Base-by-base conservation (phyloP, 805 yeast genomes). In the Metschnikowia reukaufii region DNA sequence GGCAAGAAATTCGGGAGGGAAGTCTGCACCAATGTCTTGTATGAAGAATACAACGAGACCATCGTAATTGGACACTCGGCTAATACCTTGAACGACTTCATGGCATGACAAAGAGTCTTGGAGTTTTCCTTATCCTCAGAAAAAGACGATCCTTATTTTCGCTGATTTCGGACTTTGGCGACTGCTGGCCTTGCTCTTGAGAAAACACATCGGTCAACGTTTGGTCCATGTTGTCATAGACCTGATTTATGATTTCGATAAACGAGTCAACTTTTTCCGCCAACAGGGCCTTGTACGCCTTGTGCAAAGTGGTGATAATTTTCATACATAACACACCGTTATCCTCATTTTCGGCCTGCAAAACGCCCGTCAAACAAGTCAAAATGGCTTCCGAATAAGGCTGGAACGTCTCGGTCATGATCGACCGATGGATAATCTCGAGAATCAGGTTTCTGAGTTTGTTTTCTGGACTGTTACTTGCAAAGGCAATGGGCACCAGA, bases 51-150 rank as follows among this genome's bases (percentile, higher is more conserved):
- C 43, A 95, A 72, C 6, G 96, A 82, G 3, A 94, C 99, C 84
- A 94, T 86, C 4, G 96, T 90, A 33, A 94, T 92, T 8, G 99
- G 99, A 62, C 98, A 91, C 64, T 94, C 99, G 0, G 96, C 88
- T 49, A 94, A 76, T 12, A 92, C 88, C 62, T 90, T 91, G 75
- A 94, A 92, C 1, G 97, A 90, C 54, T 65, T 75, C 78, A 88
- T 78, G 4, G 96, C 85, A 51, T 77, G 79, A 36, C 77, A 77
- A 44, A 90, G 72, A 2, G 77, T 70, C 48, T 82, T 82, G 2
- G 73, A 51, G 6, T 74, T 77, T 36, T 65, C 70, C 37, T 62
- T 57, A 23, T 49, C 51, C 23, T 46, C 52, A 5, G 40, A 19
- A 23, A 50, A 47, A 3, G 50, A 39, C 7, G 54, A 18, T 42